Evolutionary conservation across 768 basidiomycete genomes (phyloP).

Genomic region (Pleurotus salmoneostramineus): DNA sequence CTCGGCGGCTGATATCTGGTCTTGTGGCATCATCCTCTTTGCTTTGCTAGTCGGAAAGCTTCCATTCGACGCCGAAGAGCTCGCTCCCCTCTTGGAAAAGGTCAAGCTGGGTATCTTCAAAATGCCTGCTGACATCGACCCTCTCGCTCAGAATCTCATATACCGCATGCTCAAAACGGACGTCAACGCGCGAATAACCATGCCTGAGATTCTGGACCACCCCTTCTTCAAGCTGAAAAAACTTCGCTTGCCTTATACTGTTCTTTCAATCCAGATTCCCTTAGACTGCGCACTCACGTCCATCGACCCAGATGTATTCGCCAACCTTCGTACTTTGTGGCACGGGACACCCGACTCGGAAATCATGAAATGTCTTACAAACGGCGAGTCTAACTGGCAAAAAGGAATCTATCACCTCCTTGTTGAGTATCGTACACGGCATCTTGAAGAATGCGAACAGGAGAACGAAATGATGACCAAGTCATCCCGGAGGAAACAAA

Average conservation of each 20-base stretch:
- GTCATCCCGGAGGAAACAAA: constrained; percentile 25
- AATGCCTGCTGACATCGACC: constrained; percentile 70
- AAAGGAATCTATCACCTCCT: constrained; percentile 94
- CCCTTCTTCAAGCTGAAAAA: constrained; percentile 68
- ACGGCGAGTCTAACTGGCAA: constrained; percentile 79
- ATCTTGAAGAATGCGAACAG: constrained; percentile 71
- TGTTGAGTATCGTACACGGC: constrained; percentile 75
- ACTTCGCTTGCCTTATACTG: constrained; percentile 37
- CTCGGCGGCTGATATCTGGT: constrained; percentile 91
- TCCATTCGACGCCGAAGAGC: constrained; percentile 93
- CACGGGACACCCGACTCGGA: constrained; percentile 71
- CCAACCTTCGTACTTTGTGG: constrained; percentile 92
- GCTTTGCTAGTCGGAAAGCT: constrained; percentile 83
- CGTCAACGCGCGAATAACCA: constrained; percentile 71
- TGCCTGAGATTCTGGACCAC: constrained; percentile 75
- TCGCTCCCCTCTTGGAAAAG: constrained; percentile 71
- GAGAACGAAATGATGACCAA: constrained; percentile 47
- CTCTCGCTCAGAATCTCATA: constrained; percentile 73
- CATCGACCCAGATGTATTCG: constrained; percentile 87
- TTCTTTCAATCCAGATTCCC: constrained; percentile 62
- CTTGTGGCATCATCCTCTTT: constrained; percentile 90
- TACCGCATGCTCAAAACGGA: constrained; percentile 78
- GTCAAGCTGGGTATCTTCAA: constrained; percentile 71
- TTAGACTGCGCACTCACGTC: constrained; percentile 59
- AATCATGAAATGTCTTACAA: constrained; percentile 65